These are phyloP conservation scores for Puccinia hordei DNA, from an alignment of 1,284 basidiomycete genomes.

Conservation along the genomic window DNA sequence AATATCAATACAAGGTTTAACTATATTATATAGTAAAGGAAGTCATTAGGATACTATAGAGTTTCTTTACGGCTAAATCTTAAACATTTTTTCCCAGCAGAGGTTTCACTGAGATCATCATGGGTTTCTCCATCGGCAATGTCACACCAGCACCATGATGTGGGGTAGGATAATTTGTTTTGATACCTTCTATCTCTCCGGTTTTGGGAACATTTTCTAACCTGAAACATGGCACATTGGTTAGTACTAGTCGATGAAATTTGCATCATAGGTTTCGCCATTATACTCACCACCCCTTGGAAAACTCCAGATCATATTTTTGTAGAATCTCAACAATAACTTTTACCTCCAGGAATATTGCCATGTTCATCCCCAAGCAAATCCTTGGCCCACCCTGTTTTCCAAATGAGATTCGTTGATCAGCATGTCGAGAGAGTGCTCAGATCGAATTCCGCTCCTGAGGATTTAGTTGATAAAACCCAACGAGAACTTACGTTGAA, in stretches of 20 bases:
- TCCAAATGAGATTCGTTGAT: no score
- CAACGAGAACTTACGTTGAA: slow-evolving; percentile 53
- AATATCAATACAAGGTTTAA: no score
- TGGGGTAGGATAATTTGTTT: neutral
- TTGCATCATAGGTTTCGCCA: no score
- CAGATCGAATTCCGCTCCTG: neutral
- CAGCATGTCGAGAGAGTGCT: no score
- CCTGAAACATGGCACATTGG: neutral
- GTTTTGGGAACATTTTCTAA: slow-evolving; percentile 23
- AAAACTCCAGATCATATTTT: slow-evolving; percentile 43
- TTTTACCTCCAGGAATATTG: slow-evolving; percentile 19
- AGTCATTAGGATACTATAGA: no score
- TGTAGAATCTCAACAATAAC: slow-evolving; percentile 28
- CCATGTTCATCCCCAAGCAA: slow-evolving; percentile 47
- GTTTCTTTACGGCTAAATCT: no score
- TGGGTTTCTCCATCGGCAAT: neutral
- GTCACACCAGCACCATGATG: neutral
- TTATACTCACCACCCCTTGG: slow-evolving; percentile 34
- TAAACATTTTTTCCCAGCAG: no score
- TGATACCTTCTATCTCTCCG: neutral
- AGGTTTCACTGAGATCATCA: slow-evolving; percentile 16
- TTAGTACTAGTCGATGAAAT: neutral
- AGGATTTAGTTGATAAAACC: neutral
- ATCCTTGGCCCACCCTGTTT: slow-evolving; percentile 45
- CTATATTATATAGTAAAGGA: no score